Base-by-base conservation (phyloP, 345 rosid species). In the Bruguiera sexangula region DNA sequence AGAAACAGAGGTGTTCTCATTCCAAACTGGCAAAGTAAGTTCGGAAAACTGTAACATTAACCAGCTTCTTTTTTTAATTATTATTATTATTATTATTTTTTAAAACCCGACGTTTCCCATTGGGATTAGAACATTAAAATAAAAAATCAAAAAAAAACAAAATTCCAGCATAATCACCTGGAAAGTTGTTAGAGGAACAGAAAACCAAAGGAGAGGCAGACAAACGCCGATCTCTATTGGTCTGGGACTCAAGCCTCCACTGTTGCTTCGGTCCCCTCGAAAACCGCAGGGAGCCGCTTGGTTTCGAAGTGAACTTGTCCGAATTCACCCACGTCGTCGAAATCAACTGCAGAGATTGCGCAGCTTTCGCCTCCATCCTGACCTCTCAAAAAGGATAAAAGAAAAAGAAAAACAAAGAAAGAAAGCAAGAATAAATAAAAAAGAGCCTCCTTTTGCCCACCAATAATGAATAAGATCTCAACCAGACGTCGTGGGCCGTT, bases 351-450 rank as follows among this genome's bases (percentile, higher is more conserved):
- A 83, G 52, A 69, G 81, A 79, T 67, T 76, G 85, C 16, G 78
- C 76, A 62, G 80, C 71, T 73, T 74, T 79, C 19, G 86, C 88
- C 73, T 92, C 93, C 96, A 91, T 91, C 48, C 48, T 39, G 48
- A 39, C 48, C 16, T 39, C 13, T 39, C 48, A 39, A 11, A 39
- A 10, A 39, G 0, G 4, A 39, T 2, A 6, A 34, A 34, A 24
- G 24, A 24, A 24, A 6, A 7, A 6, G 4, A 34, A 3, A 10
- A 10, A 39, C 2, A 39, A 39, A 9, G 2, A 0, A 37, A 37
- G 36, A 32, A 6, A 32, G 36, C 5, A 32, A 32, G 6, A 32
- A 32, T 6, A 32, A 37, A 37, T 7, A 32, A 32, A 7, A 34
- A 34, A 6, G 37, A 34, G 37, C 37, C 37, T 6, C 6, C 37